Conservation (phyloP, 495 filamentous ascomycete genomes). For the Neurospora sp. region DNA sequence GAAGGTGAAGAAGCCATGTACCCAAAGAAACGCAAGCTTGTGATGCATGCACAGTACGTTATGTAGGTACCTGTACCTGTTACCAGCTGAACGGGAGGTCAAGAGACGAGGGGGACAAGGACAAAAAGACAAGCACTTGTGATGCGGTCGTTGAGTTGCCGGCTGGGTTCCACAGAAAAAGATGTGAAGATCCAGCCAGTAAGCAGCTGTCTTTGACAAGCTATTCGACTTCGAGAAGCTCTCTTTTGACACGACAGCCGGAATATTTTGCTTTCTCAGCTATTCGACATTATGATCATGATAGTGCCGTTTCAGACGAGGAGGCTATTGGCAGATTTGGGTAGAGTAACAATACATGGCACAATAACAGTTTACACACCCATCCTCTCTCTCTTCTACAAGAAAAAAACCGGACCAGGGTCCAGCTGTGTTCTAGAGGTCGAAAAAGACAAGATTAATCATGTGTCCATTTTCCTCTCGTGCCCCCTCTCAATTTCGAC, state of each 20-base stretch:
- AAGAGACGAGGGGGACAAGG: not conserved
- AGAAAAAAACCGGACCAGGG: not conserved
- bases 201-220: not conserved
- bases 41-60: not conserved
- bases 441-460: not conserved
- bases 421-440: not conserved
- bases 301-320: not conserved
- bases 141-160: not conserved
- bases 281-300: not conserved
- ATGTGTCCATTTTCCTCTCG: not conserved
- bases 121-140: not conserved
- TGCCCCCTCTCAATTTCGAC: not conserved
- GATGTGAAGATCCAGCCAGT: not conserved
- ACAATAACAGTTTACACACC: not conserved
- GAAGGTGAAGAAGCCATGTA: not conserved
- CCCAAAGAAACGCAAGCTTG: not conserved
- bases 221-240: not conserved
- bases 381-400: not conserved
- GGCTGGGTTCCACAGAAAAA: not conserved
- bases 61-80: not conserved
- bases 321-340: not conserved
- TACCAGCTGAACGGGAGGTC: not conserved
- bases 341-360: not conserved
- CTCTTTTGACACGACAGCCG: not conserved
- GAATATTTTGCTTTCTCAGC: not conserved